Evolutionary conservation across 2,329 filamentous ascomycete genomes (phyloP).

Genomic region (Colletotrichum gloeosporioides): DNA sequence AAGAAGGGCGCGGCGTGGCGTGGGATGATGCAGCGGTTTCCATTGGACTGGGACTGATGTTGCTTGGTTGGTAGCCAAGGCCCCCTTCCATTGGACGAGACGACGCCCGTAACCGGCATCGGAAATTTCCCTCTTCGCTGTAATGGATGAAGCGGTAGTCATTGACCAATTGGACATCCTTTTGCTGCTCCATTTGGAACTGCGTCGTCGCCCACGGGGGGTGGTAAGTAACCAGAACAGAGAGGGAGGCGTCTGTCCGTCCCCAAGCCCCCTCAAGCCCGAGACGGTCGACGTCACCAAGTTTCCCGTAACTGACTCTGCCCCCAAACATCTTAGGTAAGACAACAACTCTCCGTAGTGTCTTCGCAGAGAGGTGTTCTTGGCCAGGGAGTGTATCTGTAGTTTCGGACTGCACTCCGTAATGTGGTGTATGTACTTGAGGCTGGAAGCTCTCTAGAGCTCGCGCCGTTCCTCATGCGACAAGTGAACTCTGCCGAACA

Average conservation of each 20-base stretch:
- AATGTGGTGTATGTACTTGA: neutral
- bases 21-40: slow-evolving; percentile 15
- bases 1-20: neutral
- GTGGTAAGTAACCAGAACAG: neutral
- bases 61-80: neutral
- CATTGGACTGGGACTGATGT: slow-evolving; percentile 7
- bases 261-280: neutral
- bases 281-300: slow-evolving; percentile 1
- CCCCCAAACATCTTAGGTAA: neutral
- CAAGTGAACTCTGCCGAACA: neutral
- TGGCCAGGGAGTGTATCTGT: neutral
- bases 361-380: neutral
- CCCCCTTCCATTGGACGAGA: neutral
- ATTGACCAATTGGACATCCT: neutral
- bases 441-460: neutral
- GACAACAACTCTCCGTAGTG: neutral
- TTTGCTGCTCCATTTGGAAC: neutral
- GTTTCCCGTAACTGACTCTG: neutral
- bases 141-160: neutral
- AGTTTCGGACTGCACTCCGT: neutral
- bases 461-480: neutral
- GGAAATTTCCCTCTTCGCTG: slow-evolving; percentile 11
- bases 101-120: slow-evolving; percentile 1
- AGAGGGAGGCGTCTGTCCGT: neutral
- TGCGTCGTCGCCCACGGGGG: neutral